These are phyloP conservation scores for Scenedesmus sp. DNA, from an alignment of 163 green algal genomes.

Conservation along the genomic window DNA sequence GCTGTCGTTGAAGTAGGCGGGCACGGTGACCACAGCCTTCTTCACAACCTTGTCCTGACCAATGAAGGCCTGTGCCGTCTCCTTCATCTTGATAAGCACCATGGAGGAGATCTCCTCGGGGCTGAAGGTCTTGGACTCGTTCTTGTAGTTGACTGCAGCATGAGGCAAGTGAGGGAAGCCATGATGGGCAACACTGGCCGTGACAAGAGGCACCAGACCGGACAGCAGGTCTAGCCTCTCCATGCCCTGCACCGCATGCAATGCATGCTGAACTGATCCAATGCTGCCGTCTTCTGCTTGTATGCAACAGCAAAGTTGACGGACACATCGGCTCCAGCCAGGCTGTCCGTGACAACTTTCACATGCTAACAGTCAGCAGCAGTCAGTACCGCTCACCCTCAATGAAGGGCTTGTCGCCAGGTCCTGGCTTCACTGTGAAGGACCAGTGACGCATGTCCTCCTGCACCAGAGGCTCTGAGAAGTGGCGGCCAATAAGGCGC, in stretches of 20 bases:
- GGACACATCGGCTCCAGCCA: neutral
- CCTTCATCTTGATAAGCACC: constrained; percentile 89
- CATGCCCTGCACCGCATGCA: no score
- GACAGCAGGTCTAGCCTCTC: no score
- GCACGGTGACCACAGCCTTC: constrained; percentile 97
- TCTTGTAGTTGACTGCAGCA: constrained; percentile 85
- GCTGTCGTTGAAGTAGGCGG: constrained; percentile 99
- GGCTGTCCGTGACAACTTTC: no score
- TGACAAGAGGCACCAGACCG: no score
- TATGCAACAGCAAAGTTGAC: neutral
- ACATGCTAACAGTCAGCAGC: neutral
- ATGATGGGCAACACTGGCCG: no score
- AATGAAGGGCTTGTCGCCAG: constrained; percentile 87
- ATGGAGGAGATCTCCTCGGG: constrained; percentile 95
- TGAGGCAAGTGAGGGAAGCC: neutral
- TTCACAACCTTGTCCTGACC: constrained; percentile 85
- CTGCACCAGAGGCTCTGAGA: constrained; percentile 81
- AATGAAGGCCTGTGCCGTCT: constrained; percentile 88
- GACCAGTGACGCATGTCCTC: constrained; percentile 90
- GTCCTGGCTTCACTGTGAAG: constrained; percentile 83
- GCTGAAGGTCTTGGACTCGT: constrained; percentile 87
- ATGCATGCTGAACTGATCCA: neutral
- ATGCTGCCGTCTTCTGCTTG: neutral
- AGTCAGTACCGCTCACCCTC: constrained; percentile 59
- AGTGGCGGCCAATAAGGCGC: constrained; percentile 95